Evolutionary conservation across 331 rosid species (phyloP), one percentile per base, ranked within the genome.

Genomic region (Malus hybrid): DNA sequence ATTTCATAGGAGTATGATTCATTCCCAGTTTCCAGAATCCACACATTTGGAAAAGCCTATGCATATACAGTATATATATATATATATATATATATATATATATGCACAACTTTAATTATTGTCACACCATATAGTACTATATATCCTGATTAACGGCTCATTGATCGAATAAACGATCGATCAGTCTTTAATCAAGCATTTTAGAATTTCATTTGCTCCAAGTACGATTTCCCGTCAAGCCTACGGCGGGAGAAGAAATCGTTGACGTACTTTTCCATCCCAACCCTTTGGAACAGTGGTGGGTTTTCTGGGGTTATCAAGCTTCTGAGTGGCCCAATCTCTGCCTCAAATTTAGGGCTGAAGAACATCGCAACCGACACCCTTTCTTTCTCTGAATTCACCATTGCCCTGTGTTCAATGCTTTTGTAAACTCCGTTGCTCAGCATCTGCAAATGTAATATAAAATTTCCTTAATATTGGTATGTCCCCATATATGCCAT

Each of bases 371-470:
- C 90, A 3, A 87, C 33, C 1, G 96, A 91, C 27, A 87, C 76
- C 71, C 94, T 87, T 63, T 85, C 90, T 64, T 77, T 89, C 63
- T 76, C 86, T 69, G 77, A 74, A 59, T 91, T 87, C 76, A 86
- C 90, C 29, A 77, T 44, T 39, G 70, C 97, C 33, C 89, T 86
- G 20, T 91, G 95, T 87, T 87, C 95, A 33, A 86, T 73, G 86
- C 97, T 91, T 3, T 10, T 77, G 71, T 92, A 91, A 3, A 83
- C 65, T 24, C 96, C 91, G 28, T 92, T 90, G 78, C 93, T 92
- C 67, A 89, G 27, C 69, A 89, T 92, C 96, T 89, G 80, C 63
- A 64, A 18, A 19, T 39, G 12, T 39, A 39, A 39, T 0, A 39
- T 39, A 39, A 39, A 39, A 2, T 39, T 39, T 9, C 46, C 12